A percentile compares a stretch with the other conserved stretches of the same genome.
phyloP scores from a whole-genome alignment of 2,329 filamentous ascomycete genomes.

The Diatrype stigma region DNA sequence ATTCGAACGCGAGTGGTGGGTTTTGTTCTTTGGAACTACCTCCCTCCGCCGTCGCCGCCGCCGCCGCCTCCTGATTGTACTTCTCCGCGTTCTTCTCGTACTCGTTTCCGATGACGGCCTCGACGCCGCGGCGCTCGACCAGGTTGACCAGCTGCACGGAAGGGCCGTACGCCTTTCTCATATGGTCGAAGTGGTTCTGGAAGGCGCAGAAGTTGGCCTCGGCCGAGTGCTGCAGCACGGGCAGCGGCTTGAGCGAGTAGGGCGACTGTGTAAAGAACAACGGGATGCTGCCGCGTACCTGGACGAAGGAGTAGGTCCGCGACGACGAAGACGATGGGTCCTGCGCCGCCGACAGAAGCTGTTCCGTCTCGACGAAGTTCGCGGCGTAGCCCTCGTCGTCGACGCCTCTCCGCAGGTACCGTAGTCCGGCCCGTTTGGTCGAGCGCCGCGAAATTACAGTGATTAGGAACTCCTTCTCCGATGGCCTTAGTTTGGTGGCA shows the following conservation, averaged over 20 bases:
- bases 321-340: constrained; percentile 49
- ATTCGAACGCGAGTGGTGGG: constrained; percentile 67
- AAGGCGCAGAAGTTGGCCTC: constrained; percentile 77
- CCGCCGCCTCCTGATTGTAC: constrained; percentile 61
- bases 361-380: constrained; percentile 92
- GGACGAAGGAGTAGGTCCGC: constrained; percentile 77
- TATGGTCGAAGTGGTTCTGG: constrained; percentile 69
- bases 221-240: constrained; percentile 74
- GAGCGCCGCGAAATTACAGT: constrained; percentile 90
- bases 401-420: constrained; percentile 85
- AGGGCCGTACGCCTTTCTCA: constrained; percentile 70
- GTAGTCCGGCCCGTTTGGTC: constrained; percentile 76
- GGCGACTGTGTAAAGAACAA: constrained; percentile 93
- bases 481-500: constrained; percentile 34
- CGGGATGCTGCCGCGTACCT: constrained; percentile 86
- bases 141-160: constrained; percentile 74
- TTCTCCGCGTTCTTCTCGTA: constrained; percentile 66
- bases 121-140: constrained; percentile 82
- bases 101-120: constrained; percentile 71
- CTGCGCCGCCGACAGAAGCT: constrained; percentile 77
- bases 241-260: constrained; percentile 86
- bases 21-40: too few relatives aligned
- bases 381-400: constrained; percentile 86
- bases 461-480: constrained; percentile 64
- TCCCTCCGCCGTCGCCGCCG: too few relatives aligned